These are phyloP conservation scores for Omphalotus guepiniiformis DNA, from an alignment of 768 basidiomycete species.

Conservation along the genomic window DNA sequence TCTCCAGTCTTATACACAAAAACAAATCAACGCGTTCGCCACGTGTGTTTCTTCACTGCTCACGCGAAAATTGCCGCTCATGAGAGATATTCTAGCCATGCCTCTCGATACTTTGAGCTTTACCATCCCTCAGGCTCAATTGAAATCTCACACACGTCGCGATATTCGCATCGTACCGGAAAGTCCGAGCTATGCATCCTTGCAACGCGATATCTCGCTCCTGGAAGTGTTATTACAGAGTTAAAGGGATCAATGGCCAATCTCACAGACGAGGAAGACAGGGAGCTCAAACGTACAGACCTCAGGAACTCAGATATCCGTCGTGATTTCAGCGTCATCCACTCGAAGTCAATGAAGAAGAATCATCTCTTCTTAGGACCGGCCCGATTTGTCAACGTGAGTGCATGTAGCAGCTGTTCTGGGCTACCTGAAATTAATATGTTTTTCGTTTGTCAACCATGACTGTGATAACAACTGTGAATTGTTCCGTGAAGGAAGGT, in stretches of 20 bases:
- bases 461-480: constrained; percentile 90
- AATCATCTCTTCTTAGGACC: constrained; percentile 89
- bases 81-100: constrained; percentile 73
- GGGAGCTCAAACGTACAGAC: constrained; percentile 81
- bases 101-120: constrained; percentile 84
- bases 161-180: constrained; percentile 82
- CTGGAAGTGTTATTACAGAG: constrained; percentile 76
- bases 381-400: constrained; percentile 89
- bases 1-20: constrained; percentile 68
- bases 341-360: constrained; percentile 88
- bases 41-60: constrained; percentile 58
- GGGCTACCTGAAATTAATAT: constrained; percentile 21
- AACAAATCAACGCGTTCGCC: constrained; percentile 88
- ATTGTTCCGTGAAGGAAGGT: constrained; percentile 82
- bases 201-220: constrained; percentile 65
- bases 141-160: constrained; percentile 85
- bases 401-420: constrained; percentile 25
- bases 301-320: constrained; percentile 72
- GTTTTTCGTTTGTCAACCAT: constrained; percentile 48
- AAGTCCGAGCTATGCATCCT: constrained; percentile 88
- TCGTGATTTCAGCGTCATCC: constrained; percentile 87
- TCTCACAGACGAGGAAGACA: constrained; percentile 80
- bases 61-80: no score
- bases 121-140: constrained; percentile 81
- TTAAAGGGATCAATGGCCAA: constrained; percentile 90